Evolutionary conservation across 352 stramenopile species (phyloP).

Genomic region (Globisporangium orthogonon): DNA sequence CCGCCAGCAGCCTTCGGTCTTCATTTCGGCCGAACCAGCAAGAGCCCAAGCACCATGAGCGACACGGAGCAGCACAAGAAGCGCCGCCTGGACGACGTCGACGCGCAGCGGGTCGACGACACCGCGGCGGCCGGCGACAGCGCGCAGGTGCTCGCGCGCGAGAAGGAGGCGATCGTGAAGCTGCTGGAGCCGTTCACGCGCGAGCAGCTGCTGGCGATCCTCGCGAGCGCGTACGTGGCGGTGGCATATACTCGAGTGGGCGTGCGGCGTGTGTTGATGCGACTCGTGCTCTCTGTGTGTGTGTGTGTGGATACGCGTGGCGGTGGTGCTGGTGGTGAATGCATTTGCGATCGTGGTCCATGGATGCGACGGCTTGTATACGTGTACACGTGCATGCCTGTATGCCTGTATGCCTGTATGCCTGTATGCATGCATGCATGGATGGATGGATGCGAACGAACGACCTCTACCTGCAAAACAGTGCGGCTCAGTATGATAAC

Average conservation of each 20-base stretch:
- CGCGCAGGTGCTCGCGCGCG: conserved; percentile 12
- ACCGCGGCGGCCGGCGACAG: conserved; percentile 4
- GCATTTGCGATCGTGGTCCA: no score
- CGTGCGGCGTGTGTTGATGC: conserved; percentile 2
- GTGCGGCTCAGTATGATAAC: conserved; percentile 49
- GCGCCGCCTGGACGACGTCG: conserved; percentile 22
- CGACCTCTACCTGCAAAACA: conserved; percentile 11
- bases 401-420: neutral
- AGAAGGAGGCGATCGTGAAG: conserved; percentile 22
- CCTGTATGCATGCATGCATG: conserved; percentile 3
- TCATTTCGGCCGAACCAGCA: neutral
- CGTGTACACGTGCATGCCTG: neutral
- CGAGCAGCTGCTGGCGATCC: conserved; percentile 59
- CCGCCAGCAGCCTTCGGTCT: conserved; percentile 1
- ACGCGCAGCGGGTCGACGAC: conserved; percentile 2
- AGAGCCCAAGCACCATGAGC: conserved; percentile 13
- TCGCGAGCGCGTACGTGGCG: conserved; percentile 54
- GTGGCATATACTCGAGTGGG: neutral
- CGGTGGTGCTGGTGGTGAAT: neutral
- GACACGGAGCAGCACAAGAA: conserved; percentile 30
- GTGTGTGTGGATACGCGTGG: neutral
- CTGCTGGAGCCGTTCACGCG: conserved; percentile 52
- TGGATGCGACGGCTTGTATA: neutral
- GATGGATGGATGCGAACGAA: neutral
- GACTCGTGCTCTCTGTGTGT: neutral